A percentile compares a stretch with the other conserved stretches of the same genome.
Conservation (phyloP, 2,329 filamentous ascomycete species). For the Furcasterigmium furcatum region DNA sequence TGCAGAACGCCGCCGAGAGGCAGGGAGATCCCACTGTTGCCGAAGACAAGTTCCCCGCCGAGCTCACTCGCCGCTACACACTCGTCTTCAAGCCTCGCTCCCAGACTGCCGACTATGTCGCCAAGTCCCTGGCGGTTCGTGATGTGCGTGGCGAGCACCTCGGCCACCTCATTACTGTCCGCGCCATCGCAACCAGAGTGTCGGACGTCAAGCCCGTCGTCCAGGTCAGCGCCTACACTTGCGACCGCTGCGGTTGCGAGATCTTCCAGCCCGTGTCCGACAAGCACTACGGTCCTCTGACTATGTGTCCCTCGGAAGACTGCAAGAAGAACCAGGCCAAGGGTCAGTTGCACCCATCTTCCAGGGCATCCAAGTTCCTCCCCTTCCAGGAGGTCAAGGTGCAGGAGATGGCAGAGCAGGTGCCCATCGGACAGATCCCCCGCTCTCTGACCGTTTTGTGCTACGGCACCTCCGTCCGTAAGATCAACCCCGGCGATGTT, state of each 20-base stretch:
- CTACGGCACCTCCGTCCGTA: conserved; percentile 79
- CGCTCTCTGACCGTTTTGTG: conserved; percentile 86
- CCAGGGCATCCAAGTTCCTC: conserved; percentile 93
- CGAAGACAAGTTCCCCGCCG: conserved; percentile 82
- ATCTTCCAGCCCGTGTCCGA: conserved; percentile 95
- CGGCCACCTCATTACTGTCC: conserved; percentile 87
- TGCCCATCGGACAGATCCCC: conserved; percentile 96
- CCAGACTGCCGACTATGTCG: conserved; percentile 60
- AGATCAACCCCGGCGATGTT: conserved; percentile 90
- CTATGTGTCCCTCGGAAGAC: conserved; percentile 84
- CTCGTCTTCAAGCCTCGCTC: conserved; percentile 92
- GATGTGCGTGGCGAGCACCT: conserved; percentile 91
- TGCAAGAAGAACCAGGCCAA: conserved; percentile 89
- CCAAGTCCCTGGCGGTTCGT: conserved; percentile 78
- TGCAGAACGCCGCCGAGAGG: conserved; percentile 54
- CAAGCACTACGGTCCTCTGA: conserved; percentile 85
- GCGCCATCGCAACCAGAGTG: conserved; percentile 90
- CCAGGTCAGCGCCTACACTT: conserved; percentile 97
- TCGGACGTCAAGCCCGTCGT: conserved; percentile 97
- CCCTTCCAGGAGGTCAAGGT: conserved; percentile 99
- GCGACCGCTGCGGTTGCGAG: conserved; percentile 92
- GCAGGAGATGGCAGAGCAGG: conserved; percentile 98
- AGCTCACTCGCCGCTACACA: conserved; percentile 90
- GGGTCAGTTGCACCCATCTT: conserved; percentile 89
- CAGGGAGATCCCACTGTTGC: conserved; percentile 64